Evolutionary conservation across 805 yeast genomes (phyloP), one percentile per base, ranked within the genome.

Genomic region (Ogataea trehalophila): DNA sequence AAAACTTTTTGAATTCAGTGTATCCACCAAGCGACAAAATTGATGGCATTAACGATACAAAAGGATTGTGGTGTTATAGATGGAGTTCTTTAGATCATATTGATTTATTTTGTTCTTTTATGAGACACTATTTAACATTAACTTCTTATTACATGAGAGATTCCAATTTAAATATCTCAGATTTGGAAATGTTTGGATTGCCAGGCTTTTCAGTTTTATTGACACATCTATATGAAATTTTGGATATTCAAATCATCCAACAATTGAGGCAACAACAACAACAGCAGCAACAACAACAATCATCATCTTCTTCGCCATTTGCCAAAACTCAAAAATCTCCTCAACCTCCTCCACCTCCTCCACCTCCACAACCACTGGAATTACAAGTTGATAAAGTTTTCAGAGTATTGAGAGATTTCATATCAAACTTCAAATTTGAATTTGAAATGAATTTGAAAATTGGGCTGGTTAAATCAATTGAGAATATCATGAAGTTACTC

Each of bases 61-160:
- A 68, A 48, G 87, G 85, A 6, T 57, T 71, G 23, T 82, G 88
- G 88, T 83, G 80, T 9, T 67, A 73, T 47, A 68, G 81, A 53
- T 83, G 87, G 87, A 70, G 75, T 45, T 67, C 73, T 43, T 66
- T 75, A 47, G 85, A 80, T 51, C 56, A 56, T 31, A 69, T 79
- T 46, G 83, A 80, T 54, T 66, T 82, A 2, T 82, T 82, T 62
- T 72, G 75, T 49, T 77, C 86, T 1, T 83, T 83, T 52, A 66
- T 81, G 42, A 74, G 83, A 49, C 87, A 83, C 59, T 82, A 80
- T 56, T 59, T 79, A 16, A 58, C 53, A 17, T 57, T 75, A 6
- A 37, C 55, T 7, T 59, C 70, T 1, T 47, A 52, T 26, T 53
- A 56, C 45, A 22, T 62, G 33, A 55, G 48, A 31, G 47, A 43